phyloP scores from a whole-genome alignment of 192 early-diverging fungal genomes.

The Backusella mclennaniae region DNA sequence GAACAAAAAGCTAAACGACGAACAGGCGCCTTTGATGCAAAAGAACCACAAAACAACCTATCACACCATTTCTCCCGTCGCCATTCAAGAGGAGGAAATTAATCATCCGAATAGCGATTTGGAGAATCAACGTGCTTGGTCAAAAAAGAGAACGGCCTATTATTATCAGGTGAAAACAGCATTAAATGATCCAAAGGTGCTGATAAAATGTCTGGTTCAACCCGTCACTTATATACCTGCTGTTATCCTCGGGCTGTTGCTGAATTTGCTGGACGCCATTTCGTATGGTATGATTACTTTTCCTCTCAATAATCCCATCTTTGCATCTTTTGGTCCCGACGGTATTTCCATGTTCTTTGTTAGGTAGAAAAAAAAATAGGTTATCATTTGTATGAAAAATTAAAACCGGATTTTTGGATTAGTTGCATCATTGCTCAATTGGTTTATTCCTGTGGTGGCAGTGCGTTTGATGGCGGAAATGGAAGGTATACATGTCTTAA shows the following conservation, averaged over 20 bases:
- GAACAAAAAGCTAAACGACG: background rate
- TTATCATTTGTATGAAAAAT: background rate
- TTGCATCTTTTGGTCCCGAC: slow-evolving; percentile 68
- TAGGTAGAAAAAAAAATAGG: slow-evolving; percentile 41
- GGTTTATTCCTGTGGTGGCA: slow-evolving; percentile 77
- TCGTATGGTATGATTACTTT: slow-evolving; percentile 92
- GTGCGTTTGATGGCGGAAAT: slow-evolving; percentile 87
- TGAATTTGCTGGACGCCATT: slow-evolving; percentile 92
- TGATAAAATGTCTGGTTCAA: slow-evolving; percentile 31
- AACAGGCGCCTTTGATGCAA: background rate
- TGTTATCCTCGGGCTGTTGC: slow-evolving; percentile 83
- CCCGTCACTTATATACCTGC: slow-evolving; percentile 80
- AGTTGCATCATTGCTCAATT: slow-evolving; percentile 67
- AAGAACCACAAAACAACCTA: background rate
- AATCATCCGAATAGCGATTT: background rate
- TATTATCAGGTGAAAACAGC: background rate
- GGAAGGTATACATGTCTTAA: slow-evolving; percentile 69
- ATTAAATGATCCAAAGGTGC: slow-evolving; percentile 8
- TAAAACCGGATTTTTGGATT: slow-evolving; percentile 6
- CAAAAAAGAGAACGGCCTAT: background rate
- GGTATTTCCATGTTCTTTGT: slow-evolving; percentile 98
- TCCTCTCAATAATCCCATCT: slow-evolving; percentile 72
- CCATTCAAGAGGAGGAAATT: background rate
- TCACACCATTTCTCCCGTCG: background rate
- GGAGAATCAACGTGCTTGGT: background rate